Conservation (phyloP, 2,329 filamentous ascomycete species). For the Elsinoe fawcettii region DNA sequence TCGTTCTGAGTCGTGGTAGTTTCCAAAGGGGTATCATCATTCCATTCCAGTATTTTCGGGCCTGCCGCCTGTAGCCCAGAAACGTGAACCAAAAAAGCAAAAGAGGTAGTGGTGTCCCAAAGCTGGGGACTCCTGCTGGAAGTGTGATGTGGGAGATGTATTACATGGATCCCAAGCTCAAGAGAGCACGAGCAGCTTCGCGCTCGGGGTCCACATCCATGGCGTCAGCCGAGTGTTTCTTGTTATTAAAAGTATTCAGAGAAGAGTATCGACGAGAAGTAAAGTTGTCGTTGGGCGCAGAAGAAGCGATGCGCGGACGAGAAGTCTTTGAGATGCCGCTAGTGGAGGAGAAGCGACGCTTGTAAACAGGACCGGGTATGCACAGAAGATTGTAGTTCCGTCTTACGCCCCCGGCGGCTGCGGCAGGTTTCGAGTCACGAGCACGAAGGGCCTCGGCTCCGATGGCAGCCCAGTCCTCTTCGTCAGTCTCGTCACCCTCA, state of each 20-base stretch:
- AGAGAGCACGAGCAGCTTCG: slow-evolving; percentile 71
- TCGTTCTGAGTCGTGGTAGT: slow-evolving; percentile 20
- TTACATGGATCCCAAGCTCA: slow-evolving; percentile 66
- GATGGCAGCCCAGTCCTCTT: slow-evolving; percentile 90
- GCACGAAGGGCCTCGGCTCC: slow-evolving; percentile 72
- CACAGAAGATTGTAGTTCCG: slow-evolving; percentile 20
- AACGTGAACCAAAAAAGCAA: slow-evolving; percentile 12
- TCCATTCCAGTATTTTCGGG: not conserved
- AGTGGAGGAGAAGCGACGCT: slow-evolving; percentile 16
- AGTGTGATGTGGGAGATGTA: not conserved
- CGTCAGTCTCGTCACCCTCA: slow-evolving; percentile 69
- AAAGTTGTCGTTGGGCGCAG: slow-evolving; percentile 6
- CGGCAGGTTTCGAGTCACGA: slow-evolving; percentile 44
- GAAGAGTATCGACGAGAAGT: slow-evolving; percentile 15
- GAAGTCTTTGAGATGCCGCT: slow-evolving; percentile 16
- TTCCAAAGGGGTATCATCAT: slow-evolving; percentile 10
- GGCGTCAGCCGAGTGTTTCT: slow-evolving; percentile 4
- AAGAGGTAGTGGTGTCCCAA: slow-evolving; percentile 4
- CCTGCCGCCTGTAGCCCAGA: not conserved
- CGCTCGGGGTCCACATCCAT: slow-evolving; percentile 53
- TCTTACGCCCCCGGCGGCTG: slow-evolving; percentile 19
- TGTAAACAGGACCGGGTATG: slow-evolving; percentile 16
- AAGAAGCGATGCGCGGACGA: slow-evolving; percentile 15
- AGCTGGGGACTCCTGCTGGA: not conserved
- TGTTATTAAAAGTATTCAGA: slow-evolving; percentile 12